phyloP scores from a whole-genome alignment of 2,329 filamentous ascomycete genomes.

The Stachybotrys chlorohalonatus region DNA sequence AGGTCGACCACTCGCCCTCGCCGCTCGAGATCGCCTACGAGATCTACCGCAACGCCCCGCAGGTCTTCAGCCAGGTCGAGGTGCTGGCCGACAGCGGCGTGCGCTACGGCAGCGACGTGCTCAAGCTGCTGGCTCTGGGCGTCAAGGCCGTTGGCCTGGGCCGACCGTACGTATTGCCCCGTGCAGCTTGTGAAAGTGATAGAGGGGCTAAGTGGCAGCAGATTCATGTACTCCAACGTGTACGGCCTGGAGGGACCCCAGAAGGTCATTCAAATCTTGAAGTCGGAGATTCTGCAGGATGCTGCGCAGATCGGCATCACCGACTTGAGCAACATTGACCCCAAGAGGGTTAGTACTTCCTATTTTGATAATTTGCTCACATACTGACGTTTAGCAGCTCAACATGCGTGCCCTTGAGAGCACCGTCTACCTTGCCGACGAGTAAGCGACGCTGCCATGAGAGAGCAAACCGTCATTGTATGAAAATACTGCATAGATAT shows the following conservation, averaged over 20 bases:
- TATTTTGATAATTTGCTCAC: conserved; percentile 1
- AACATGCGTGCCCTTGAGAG: not conserved
- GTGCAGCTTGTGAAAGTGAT: not conserved
- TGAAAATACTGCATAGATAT: not conserved
- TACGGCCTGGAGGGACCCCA: conserved; percentile 38
- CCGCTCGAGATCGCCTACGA: conserved; percentile 16
- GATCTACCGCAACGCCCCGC: conserved; percentile 25
- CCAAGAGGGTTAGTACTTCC: conserved; percentile 13
- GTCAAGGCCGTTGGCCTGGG: conserved; percentile 33
- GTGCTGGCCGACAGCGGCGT: conserved; percentile 29
- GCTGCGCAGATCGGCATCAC: conserved; percentile 23
- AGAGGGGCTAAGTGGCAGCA: not conserved
- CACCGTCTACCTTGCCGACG: not conserved
- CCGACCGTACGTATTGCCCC: conserved; percentile 15
- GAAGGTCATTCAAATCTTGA: conserved; percentile 36
- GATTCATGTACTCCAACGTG: conserved; percentile 40
- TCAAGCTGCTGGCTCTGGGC: conserved; percentile 29
- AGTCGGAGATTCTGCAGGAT: conserved; percentile 32
- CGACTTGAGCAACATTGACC: conserved; percentile 13
- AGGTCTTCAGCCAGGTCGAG: conserved; percentile 24
- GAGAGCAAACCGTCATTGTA: conserved; percentile 5
- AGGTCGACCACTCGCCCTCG: conserved; percentile 23
- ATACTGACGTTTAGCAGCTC: not conserved
- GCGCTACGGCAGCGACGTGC: conserved; percentile 26
- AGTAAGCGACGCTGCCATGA: not conserved